Evolutionary conservation across 352 stramenopile genomes (phyloP).

Genomic region (Pythium phragmiticola): DNA sequence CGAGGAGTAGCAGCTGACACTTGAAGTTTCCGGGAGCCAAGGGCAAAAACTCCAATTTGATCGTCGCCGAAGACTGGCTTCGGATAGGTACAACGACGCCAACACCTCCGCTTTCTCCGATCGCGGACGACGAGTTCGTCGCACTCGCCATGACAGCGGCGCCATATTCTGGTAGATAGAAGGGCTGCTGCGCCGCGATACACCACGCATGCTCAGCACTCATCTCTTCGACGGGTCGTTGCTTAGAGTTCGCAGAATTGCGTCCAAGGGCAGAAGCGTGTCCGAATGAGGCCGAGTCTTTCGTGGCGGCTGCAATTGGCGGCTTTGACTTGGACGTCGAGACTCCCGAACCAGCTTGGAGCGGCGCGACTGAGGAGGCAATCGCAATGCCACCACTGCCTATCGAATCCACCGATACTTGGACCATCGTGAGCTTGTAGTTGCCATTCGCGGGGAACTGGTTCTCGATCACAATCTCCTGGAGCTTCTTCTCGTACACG

Average conservation of each 20-base stretch:
- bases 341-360: too few relatives aligned
- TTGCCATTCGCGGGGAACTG: slow-evolving; percentile 71
- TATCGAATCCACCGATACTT: slow-evolving; percentile 28
- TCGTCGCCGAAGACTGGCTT: slow-evolving; percentile 47
- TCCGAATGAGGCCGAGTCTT: slow-evolving; percentile 16
- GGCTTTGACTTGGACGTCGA: background rate
- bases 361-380: slow-evolving; percentile 2
- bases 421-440: slow-evolving; percentile 77
- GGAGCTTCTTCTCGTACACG: slow-evolving; percentile 73
- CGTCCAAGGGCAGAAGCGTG: background rate
- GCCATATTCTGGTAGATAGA: slow-evolving; percentile 64
- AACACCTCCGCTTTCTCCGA: slow-evolving; percentile 7
- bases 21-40: slow-evolving; percentile 87
- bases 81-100: slow-evolving; percentile 41
- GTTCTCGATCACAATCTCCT: slow-evolving; percentile 87
- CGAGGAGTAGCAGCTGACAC: slow-evolving; percentile 89
- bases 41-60: slow-evolving; percentile 90
- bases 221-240: slow-evolving; percentile 30
- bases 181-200: slow-evolving; percentile 61
- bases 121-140: slow-evolving; percentile 2
- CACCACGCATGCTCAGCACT: slow-evolving; percentile 57
- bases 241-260: slow-evolving; percentile 26
- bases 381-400: background rate
- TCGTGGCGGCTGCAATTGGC: background rate
- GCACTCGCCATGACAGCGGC: slow-evolving; percentile 7